Conservation (phyloP, 495 filamentous ascomycete genomes). For the Hyaloscypha variabilis region DNA sequence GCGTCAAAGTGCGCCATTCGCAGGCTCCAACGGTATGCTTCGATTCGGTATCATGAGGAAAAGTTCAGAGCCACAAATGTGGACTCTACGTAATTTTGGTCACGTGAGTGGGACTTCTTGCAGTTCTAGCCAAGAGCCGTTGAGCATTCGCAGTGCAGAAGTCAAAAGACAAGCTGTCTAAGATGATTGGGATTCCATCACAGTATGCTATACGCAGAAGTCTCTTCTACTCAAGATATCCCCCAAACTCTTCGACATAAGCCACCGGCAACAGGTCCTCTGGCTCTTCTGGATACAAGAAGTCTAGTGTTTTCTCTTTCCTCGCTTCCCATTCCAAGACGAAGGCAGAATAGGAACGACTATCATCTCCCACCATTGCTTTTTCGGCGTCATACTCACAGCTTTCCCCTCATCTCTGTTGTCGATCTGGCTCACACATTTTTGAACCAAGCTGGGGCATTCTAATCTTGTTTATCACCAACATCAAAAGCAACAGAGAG, state of each 20-base stretch:
- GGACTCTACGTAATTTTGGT: background rate
- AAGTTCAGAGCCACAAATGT: background rate
- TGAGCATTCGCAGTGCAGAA: too few species aligned
- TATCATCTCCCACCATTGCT: too few species aligned
- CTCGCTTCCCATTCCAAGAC: background rate
- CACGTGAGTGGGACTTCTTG: background rate
- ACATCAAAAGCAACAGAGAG: background rate
- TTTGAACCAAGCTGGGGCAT: background rate
- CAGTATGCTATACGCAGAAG: background rate
- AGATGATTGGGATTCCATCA: background rate
- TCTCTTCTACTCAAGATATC: background rate
- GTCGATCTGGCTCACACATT: background rate
- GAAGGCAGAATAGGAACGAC: background rate
- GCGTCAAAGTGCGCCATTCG: background rate
- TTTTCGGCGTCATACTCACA: too few species aligned
- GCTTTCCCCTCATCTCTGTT: background rate
- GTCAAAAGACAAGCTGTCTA: background rate
- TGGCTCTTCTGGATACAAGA: background rate
- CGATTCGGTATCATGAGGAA: background rate
- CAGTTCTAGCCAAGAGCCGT: too few species aligned
- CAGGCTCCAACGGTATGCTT: background rate
- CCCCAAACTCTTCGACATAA: background rate
- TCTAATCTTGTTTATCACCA: background rate
- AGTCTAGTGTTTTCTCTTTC: background rate
- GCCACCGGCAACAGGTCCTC: background rate